These are phyloP conservation scores for Leccinum disarticulatum DNA, from an alignment of 768 basidiomycete genomes.

Conservation along the genomic window DNA sequence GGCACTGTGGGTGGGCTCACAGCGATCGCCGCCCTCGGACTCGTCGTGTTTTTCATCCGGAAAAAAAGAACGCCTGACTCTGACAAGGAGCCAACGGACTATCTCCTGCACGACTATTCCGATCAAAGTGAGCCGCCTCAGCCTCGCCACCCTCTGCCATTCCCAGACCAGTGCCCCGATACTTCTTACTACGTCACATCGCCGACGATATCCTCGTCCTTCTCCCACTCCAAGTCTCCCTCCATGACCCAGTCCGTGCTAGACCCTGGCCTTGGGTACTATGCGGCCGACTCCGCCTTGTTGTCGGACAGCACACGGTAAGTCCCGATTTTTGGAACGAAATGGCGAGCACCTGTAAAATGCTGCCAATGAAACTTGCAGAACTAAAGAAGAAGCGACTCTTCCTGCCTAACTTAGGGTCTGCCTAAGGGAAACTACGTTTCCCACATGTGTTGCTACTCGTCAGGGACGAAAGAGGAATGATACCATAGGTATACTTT, in stretches of 20 bases:
- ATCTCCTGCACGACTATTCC: not conserved
- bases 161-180: not conserved
- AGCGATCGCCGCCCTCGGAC: not conserved
- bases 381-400: no score
- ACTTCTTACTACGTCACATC: not conserved
- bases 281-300: not conserved
- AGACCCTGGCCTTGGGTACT: not conserved
- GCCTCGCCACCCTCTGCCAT: not conserved
- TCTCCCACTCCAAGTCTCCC: not conserved
- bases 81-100: not conserved
- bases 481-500: no score
- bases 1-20: not conserved
- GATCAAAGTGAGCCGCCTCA: not conserved
- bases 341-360: no score
- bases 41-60: not conserved
- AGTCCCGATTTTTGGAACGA: no score
- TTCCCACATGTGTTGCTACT: no score
- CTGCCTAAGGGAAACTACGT: no score
- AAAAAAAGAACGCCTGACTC: not conserved
- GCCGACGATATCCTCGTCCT: not conserved
- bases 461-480: no score
- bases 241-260: not conserved
- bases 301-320: not conserved
- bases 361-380: no score
- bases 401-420: no score